These are phyloP conservation scores for Aspergillus fijiensis DNA, from an alignment of 2,329 filamentous ascomycete species.

Conservation along the genomic window DNA sequence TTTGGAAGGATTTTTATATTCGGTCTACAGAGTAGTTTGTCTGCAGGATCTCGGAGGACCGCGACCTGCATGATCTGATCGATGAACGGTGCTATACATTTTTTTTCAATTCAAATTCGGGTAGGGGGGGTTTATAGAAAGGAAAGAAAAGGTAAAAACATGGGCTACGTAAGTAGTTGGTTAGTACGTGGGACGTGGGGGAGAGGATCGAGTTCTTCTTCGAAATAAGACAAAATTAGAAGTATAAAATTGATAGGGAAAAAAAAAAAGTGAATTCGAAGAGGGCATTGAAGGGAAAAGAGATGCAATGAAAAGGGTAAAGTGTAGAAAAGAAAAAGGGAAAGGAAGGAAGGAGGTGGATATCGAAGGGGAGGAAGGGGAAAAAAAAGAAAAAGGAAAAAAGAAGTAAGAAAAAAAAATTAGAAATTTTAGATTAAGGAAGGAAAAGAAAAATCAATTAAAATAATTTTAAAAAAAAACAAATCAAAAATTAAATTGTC, in stretches of 20 bases:
- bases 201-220: neutral
- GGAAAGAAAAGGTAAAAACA: too few relatives aligned
- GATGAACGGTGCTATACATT: too few relatives aligned
- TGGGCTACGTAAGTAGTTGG: too few relatives aligned
- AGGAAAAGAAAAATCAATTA: neutral
- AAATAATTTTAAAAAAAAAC: neutral
- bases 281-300: neutral
- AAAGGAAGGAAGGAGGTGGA: neutral
- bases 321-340: neutral
- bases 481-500: conserved; percentile 13
- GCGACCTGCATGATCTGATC: too few relatives aligned
- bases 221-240: neutral
- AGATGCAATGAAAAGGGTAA: neutral
- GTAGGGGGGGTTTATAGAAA: too few relatives aligned
- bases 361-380: neutral
- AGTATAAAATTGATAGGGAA: neutral
- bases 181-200: neutral
- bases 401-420: neutral
- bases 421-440: neutral
- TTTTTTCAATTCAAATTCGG: too few relatives aligned
- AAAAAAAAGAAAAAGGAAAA: neutral
- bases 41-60: too few relatives aligned
- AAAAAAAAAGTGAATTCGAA: neutral
- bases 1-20: too few relatives aligned
- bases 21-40: too few relatives aligned